Base-by-base conservation (phyloP, 2,329 filamentous ascomycete species). In the Fusarium sarcochroum region DNA sequence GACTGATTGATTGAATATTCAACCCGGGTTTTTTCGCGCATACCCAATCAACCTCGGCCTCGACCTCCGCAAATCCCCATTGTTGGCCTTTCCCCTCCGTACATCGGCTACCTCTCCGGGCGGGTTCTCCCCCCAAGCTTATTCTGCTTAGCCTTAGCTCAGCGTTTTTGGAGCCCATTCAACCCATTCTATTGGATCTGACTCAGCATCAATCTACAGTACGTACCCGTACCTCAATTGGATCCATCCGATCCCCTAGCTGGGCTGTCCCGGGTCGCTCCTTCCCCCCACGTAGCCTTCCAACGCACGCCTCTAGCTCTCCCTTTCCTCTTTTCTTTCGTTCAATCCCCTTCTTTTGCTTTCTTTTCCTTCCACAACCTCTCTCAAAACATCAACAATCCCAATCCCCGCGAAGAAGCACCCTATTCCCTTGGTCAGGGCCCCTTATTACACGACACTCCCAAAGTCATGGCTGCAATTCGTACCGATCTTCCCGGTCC, bases 401-500 rank as follows among this genome's bases (percentile, higher is more conserved):
- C 38, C 58, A 58, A 44, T 68, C 72, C 68, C 77, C 78, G 93
- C 93, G 88, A 94, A 87, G 93, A 94, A 94, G 92, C 93, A 90
- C 84, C 90, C 87, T 90, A 84, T 84, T 92, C 93, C 94, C 95
- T 98, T 97, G 95, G 95, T 98, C 95, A 96, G 94, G 95, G 93
- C 92, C 90, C 88, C 86, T 79, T 80, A 59, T 72, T 78, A 74
- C 79, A 81, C 76, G 83, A 83, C 83, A 73, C 63, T 81, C 78
- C 78, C 80, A 82, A 80, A 84, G 85, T 81, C 82, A 91, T 92
- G 89, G 89, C 89, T 81, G 88, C 89, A 78, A 83, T 84, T 76
- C 80, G 83, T 76, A 80, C 86, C 76, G 82, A 86, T 75, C 82
- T 86, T 74, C 82, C 81, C 82, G 84, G 80, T 81, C 84, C 80